Percentiles rank a stretch among this genome's conserved stretches.
Conservation (phyloP, 2,329 filamentous ascomycete genomes). For the Macrophomina phaseolina region DNA sequence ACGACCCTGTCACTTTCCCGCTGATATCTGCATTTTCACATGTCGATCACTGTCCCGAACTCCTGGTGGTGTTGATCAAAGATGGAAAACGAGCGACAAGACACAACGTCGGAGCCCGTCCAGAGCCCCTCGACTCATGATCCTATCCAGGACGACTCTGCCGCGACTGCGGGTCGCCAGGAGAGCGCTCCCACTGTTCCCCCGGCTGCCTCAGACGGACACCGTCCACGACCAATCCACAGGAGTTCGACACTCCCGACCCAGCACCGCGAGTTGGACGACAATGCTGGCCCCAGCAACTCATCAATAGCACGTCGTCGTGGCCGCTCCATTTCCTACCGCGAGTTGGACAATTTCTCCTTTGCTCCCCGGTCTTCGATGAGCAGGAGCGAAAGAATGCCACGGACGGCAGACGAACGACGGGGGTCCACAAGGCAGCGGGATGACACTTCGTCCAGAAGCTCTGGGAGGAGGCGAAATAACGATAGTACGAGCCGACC, state of each 20-base stretch:
- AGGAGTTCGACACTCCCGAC: slow-evolving; percentile 14
- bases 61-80: neutral
- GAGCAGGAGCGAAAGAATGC: neutral
- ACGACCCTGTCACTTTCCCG: neutral
- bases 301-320: neutral
- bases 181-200: neutral
- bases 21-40: neutral
- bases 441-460: neutral
- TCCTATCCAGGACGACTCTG: neutral
- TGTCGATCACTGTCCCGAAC: neutral
- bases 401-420: neutral
- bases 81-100: neutral
- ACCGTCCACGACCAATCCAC: slow-evolving; percentile 3
- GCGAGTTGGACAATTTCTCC: neutral
- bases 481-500: neutral
- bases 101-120: neutral
- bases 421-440: neutral
- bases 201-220: neutral
- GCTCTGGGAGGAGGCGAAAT: slow-evolving; percentile 9
- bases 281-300: slow-evolving; percentile 1
- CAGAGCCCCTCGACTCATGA: neutral
- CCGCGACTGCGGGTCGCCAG: neutral
- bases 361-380: neutral
- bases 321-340: slow-evolving; percentile 8
- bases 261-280: neutral